Conservation (phyloP, 495 filamentous ascomycete genomes). For the Talaromyces proteolyticus region DNA sequence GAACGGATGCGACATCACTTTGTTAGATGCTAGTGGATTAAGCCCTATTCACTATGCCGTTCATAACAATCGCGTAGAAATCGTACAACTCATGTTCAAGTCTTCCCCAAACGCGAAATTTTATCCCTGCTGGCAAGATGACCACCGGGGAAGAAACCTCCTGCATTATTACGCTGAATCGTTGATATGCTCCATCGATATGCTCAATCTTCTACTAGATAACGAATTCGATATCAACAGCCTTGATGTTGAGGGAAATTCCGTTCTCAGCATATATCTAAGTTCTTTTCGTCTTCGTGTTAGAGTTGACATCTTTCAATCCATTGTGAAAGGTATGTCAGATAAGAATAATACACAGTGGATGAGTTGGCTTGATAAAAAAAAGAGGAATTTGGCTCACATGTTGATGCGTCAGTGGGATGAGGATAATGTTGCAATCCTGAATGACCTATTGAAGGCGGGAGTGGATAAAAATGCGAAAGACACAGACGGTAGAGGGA, state of each 20-base stretch:
- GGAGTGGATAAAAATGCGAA: slow-evolving; percentile 8
- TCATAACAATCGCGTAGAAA: not conserved
- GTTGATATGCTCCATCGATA: not conserved
- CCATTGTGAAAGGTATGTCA: no score
- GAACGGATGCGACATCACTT: slow-evolving; percentile 4
- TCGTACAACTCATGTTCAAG: not conserved
- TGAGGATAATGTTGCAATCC: slow-evolving; percentile 1
- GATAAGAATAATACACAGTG: not conserved
- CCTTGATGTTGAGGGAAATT: slow-evolving; percentile 4
- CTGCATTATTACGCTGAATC: not conserved
- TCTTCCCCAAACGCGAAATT: not conserved
- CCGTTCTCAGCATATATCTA: slow-evolving; percentile 3
- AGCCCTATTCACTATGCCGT: slow-evolving; percentile 8
- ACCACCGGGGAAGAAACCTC: not conserved
- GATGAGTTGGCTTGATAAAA: not conserved
- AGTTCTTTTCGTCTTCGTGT: not conserved
- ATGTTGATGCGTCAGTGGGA: slow-evolving; percentile 9
- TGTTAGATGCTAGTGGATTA: slow-evolving; percentile 5
- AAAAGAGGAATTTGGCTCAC: not conserved
- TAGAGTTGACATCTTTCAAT: slow-evolving; percentile 1
- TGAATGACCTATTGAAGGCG: slow-evolving; percentile 4
- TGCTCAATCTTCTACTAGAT: not conserved
- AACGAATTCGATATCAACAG: not conserved
- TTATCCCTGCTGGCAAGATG: not conserved
- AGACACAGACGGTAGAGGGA: slow-evolving; percentile 5